Evolutionary conservation across 352 stramenopile species (phyloP), one percentile per base, ranked within the genome.

Genomic region (Blastocystis sp.): DNA sequence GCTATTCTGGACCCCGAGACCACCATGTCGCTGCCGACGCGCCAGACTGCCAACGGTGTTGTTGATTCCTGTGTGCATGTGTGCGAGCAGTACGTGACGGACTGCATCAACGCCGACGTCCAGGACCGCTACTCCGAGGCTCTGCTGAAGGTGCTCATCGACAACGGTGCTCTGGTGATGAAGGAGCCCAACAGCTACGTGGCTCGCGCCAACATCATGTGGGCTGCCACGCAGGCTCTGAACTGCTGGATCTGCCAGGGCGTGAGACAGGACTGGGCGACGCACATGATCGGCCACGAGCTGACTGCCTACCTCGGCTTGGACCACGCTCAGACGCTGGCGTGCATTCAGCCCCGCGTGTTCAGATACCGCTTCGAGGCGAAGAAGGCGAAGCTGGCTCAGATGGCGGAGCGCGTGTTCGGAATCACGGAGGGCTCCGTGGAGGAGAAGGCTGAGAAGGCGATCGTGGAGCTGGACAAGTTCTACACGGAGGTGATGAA

Each of bases 401-500:
- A 89, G 67, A 45, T 89, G 79, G 79, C 55, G 21, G 79, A 89
- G 67, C 63, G 79, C 39, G 79, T 89, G 63, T 89, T 89, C 37
- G 60, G 37, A n/a, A 55, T 80, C n/a, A 80, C n/a, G 24, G 70
- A 80, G 19, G 79, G 79, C 39, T 79, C 62, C 39, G 61, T 89
- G 21, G 79, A 89, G 24, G 79, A 80, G 26, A 70, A 89, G 33
- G 74, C 74, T 16, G 74, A 82, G 41, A 41, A 51, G 55, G 59
- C 74, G 39, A 89, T 89, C 60, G 67, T 69, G 41, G 59, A 33
- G 31, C 62, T 89, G n/a, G 62, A 70, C 41, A 80, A 89, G 63
- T 89, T 89, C 79, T 89, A 89, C 67, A 65, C 62, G n/a, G 67
- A 89, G 39, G 79, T 77, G 31, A 89, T 89, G 79, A 70, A 70